phyloP scores from a whole-genome alignment of 192 early-diverging fungal genomes.

The Coemansia aciculifera region DNA sequence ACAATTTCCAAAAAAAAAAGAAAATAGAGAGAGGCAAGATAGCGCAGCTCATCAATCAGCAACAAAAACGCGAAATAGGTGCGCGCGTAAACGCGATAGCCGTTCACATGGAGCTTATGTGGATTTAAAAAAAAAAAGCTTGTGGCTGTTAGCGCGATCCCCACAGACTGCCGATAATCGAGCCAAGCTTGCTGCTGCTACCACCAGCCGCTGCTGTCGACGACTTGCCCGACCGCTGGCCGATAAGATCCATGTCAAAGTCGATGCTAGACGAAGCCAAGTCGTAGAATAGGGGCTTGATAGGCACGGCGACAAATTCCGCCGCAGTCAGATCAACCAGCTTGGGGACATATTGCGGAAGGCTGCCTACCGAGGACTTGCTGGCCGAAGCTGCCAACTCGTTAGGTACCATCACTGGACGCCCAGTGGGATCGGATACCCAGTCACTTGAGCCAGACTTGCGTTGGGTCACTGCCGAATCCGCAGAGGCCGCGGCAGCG shows the following conservation, averaged over 20 bases:
- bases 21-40: not conserved
- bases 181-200: slow-evolving; percentile 33
- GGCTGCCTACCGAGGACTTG: not conserved
- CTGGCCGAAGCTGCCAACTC: not conserved
- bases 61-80: not conserved
- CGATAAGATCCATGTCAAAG: slow-evolving; percentile 39
- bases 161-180: slow-evolving; percentile 51
- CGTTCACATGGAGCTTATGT: too few species aligned
- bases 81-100: slow-evolving; percentile 1
- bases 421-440: slow-evolving; percentile 3
- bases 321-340: slow-evolving; percentile 28
- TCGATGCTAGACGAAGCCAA: slow-evolving; percentile 40
- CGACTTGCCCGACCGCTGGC: slow-evolving; percentile 21
- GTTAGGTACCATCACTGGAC: slow-evolving; percentile 13
- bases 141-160: slow-evolving; percentile 7
- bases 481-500: not conserved
- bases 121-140: not conserved
- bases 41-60: not conserved
- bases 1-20: not conserved
- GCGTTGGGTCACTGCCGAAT: not conserved
- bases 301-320: slow-evolving; percentile 28
- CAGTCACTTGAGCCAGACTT: slow-evolving; percentile 8
- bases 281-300: slow-evolving; percentile 54
- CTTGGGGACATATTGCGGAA: slow-evolving; percentile 15
- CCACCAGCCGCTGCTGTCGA: slow-evolving; percentile 1